Evolutionary conservation across 345 rosid species (phyloP).

Genomic region (Euphorbia pulcherrima): DNA sequence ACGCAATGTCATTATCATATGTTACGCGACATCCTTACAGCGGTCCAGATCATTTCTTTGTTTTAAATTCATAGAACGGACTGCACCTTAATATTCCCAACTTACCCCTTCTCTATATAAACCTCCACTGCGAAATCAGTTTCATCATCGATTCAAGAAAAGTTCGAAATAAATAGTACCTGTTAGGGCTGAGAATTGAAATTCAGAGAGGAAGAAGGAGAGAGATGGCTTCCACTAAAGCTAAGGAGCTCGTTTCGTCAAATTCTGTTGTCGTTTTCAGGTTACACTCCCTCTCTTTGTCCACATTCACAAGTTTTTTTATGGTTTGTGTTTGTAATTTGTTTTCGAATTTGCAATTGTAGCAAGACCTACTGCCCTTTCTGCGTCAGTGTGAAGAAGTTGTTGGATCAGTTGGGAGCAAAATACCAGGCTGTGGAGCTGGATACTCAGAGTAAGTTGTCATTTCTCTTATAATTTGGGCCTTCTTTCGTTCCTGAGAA

Average conservation of each 20-base stretch:
- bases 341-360: constrained; percentile 13
- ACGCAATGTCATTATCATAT: too few species aligned
- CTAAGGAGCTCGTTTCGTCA: constrained; percentile 50
- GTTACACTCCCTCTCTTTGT: constrained; percentile 13
- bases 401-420: constrained; percentile 51
- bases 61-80: not conserved
- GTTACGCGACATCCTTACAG: not conserved
- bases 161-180: too few species aligned
- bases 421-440: constrained; percentile 51
- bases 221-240: constrained; percentile 54
- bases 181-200: constrained; percentile 1
- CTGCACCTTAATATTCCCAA: not conserved
- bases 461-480: not conserved
- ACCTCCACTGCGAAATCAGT: too few species aligned
- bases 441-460: constrained; percentile 52
- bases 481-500: not conserved
- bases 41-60: constrained; percentile 9
- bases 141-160: not conserved
- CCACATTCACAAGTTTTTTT: not conserved
- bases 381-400: constrained; percentile 61
- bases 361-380: constrained; percentile 70
- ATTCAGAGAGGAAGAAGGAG: not conserved
- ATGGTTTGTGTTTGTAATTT: not conserved
- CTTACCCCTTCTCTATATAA: not conserved
- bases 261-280: constrained; percentile 77